These are phyloP conservation scores for Argentina anserina DNA, from an alignment of 306 rosid genomes.

Conservation along the genomic window DNA sequence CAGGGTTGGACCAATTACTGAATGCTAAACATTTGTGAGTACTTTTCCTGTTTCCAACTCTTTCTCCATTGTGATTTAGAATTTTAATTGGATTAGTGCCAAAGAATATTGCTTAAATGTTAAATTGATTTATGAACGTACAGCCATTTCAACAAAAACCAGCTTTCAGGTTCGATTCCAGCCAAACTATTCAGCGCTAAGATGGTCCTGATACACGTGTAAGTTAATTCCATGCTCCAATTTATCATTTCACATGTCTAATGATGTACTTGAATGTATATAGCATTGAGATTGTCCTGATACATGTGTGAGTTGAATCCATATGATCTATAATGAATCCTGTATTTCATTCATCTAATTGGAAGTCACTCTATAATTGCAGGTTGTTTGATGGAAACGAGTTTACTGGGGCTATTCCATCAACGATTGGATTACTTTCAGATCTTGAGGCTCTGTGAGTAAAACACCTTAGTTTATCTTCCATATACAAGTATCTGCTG, in stretches of 20 bases:
- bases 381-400: slow-evolving; percentile 83
- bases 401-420: slow-evolving; percentile 58
- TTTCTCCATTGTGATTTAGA: background rate
- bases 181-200: slow-evolving; percentile 57
- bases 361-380: slow-evolving; percentile 14
- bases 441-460: slow-evolving; percentile 97
- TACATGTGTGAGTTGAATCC: slow-evolving; percentile 60
- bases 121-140: slow-evolving; percentile 22
- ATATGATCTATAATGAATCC: background rate
- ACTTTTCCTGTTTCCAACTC: background rate
- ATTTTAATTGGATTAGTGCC: background rate
- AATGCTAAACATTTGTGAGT: slow-evolving; percentile 90
- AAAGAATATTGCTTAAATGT: background rate
- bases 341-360: slow-evolving; percentile 12
- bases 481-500: background rate
- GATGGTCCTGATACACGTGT: slow-evolving; percentile 85
- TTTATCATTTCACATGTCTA: too few species aligned
- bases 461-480: slow-evolving; percentile 18
- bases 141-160: slow-evolving; percentile 97
- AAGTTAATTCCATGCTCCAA: slow-evolving; percentile 32
- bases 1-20: slow-evolving; percentile 78
- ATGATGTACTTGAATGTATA: too few species aligned
- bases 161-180: slow-evolving; percentile 76
- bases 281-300: slow-evolving; percentile 60
- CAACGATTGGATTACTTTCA: slow-evolving; percentile 69